Evolutionary conservation across 1,139 yeast species (phyloP), one percentile per base, ranked within the genome.

Genomic region (Groenewaldozyma sp.): DNA sequence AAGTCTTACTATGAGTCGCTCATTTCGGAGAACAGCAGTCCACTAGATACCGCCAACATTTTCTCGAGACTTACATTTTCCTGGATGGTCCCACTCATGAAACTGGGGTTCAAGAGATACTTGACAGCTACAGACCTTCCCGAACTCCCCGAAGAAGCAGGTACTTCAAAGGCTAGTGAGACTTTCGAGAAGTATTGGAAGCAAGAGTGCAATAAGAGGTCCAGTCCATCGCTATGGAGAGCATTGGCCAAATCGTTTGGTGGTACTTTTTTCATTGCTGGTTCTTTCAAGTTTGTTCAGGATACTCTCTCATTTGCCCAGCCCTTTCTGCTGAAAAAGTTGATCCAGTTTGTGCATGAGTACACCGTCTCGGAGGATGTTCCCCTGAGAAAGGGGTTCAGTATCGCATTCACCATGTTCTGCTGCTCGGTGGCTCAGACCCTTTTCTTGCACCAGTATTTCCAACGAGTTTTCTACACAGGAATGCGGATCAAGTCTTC

Each of bases 71-170:
- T 93, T 43, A 78, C 94, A 0, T 91, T 91, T 59, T 68, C 76
- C 32, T 91, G 99, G 99, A 82, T 91, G 94, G 76, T 88, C 2
- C 83, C 80, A 3, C 67, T 91, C 55, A 88, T 91, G 95, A 78
- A 71, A 55, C 73, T 73, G 43, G 99, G 99, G 19, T 84, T 82
- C 56, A 62, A 68, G 22, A 78, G 80, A 42, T 91, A 63, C 57
- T 68, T 91, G 49, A 73, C 79, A 9, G 91, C 82, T 54, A 65
- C 67, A 2, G 97, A 91, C 60, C 70, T 91, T 49, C 96, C 96
- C 13, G 72, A 76, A 16, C 69, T 91, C 44, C 96, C 98, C 13
- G 55, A 64, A 10, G 75, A 71, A 39, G 76, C 82, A 52, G 72
- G 68, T 46, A 67, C 93, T 14, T 62, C 65, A 9, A 61, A 60